Evolutionary conservation across 2,329 filamentous ascomycete genomes (phyloP).

Genomic region (Volutella citrinella): DNA sequence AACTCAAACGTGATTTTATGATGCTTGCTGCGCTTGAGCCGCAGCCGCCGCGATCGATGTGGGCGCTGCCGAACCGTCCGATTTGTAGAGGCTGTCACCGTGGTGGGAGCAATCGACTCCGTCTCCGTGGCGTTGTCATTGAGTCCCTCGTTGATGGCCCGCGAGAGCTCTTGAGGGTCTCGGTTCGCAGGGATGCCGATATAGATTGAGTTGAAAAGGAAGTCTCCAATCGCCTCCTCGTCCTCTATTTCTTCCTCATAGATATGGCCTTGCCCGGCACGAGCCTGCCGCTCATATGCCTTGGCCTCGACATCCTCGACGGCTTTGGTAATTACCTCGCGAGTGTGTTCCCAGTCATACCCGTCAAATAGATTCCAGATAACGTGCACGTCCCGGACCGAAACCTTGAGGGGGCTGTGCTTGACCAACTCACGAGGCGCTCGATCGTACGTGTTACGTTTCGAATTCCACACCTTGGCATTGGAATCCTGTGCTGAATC

Average conservation of each 20-base stretch:
- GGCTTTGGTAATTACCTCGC: slow-evolving; percentile 81
- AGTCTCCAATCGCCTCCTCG: slow-evolving; percentile 86
- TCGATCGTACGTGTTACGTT: slow-evolving; percentile 69
- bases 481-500: slow-evolving; percentile 59
- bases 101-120: slow-evolving; percentile 79
- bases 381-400: slow-evolving; percentile 81
- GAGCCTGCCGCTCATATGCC: slow-evolving; percentile 70
- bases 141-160: slow-evolving; percentile 83
- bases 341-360: slow-evolving; percentile 90
- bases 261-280: slow-evolving; percentile 53
- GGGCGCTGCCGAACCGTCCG: slow-evolving; percentile 42
- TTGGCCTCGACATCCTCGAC: slow-evolving; percentile 84
- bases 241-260: slow-evolving; percentile 73
- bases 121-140: slow-evolving; percentile 87
- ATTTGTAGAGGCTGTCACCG: slow-evolving; percentile 57
- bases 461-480: slow-evolving; percentile 78
- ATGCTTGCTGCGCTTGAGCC: slow-evolving; percentile 77
- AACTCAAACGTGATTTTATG: slow-evolving; percentile 97
- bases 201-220: slow-evolving; percentile 98
- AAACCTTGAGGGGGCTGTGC: slow-evolving; percentile 71
- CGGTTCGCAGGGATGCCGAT: slow-evolving; percentile 86
- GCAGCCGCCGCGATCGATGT: slow-evolving; percentile 59
- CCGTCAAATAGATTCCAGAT: slow-evolving; percentile 99
- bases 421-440: slow-evolving; percentile 59
- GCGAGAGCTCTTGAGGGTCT: slow-evolving; percentile 77